phyloP scores from a whole-genome alignment of 495 filamentous ascomycete genomes.

The Aspergillus baeticus region DNA sequence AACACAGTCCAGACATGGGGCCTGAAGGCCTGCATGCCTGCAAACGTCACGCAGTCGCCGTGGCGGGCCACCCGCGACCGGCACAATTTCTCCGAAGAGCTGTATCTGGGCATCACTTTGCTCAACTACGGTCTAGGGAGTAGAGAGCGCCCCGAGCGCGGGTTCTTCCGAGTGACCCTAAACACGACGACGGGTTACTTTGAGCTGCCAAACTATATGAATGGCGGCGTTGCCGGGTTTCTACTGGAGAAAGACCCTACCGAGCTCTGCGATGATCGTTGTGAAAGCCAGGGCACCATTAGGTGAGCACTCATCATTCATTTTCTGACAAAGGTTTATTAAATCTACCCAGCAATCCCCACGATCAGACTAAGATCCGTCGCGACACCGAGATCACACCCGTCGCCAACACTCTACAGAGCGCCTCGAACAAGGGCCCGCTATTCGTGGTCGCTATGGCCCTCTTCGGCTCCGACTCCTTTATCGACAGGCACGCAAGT shows the following conservation, averaged over 20 bases:
- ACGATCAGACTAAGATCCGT: neutral
- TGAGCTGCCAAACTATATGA: slow-evolving; percentile 30
- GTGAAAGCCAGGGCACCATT: neutral
- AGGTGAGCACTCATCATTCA: neutral
- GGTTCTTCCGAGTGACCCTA: slow-evolving; percentile 11
- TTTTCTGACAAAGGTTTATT: neutral
- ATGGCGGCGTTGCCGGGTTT: slow-evolving; percentile 12
- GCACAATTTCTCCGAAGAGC: slow-evolving; percentile 30
- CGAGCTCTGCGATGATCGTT: slow-evolving; percentile 10
- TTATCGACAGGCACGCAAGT: slow-evolving; percentile 6
- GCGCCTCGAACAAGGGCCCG: slow-evolving; percentile 19
- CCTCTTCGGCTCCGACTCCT: slow-evolving; percentile 25
- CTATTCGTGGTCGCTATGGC: slow-evolving; percentile 25
- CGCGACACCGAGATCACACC: neutral
- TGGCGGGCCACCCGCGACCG: slow-evolving; percentile 27
- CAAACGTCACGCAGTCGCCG: slow-evolving; percentile 17
- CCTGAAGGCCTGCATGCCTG: slow-evolving; percentile 27
- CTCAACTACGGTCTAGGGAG: neutral
- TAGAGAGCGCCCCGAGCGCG: neutral
- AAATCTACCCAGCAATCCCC: neutral
- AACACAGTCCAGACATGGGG: slow-evolving; percentile 5
- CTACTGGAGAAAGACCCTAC: slow-evolving; percentile 15
- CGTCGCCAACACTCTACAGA: neutral
- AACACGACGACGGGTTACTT: slow-evolving; percentile 29
- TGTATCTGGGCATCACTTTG: slow-evolving; percentile 22